Conservation (phyloP, 495 filamentous ascomycete genomes). For the Staphylotrichum longicolle region DNA sequence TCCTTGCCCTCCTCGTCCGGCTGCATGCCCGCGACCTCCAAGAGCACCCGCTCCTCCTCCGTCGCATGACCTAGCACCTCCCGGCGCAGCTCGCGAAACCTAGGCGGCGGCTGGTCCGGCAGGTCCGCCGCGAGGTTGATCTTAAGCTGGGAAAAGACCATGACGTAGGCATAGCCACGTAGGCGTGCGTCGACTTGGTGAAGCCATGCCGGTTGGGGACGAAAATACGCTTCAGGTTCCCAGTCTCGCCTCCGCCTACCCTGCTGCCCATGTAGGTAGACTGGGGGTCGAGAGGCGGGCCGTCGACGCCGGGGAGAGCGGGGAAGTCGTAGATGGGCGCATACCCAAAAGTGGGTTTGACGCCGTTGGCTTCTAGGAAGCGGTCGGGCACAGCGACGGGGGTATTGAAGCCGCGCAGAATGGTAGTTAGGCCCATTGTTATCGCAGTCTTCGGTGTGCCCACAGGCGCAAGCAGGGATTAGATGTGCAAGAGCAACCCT, state of each 20-base stretch:
- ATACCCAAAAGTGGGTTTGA: neutral
- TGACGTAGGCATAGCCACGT: conserved; percentile 5
- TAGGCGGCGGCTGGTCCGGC: neutral
- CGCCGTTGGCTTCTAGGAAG: neutral
- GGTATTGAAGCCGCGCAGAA: neutral
- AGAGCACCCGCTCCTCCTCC: neutral
- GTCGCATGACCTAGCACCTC: neutral
- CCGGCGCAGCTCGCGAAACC: neutral
- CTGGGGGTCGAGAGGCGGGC: too few species aligned
- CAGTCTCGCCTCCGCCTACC: neutral
- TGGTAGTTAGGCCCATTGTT: neutral
- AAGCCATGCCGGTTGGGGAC: neutral
- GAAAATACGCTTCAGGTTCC: neutral
- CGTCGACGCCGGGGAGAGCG: too few species aligned
- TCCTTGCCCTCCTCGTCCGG: too few species aligned
- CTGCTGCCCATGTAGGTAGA: too few species aligned
- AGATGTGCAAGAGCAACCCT: too few species aligned
- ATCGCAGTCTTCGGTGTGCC: too few species aligned
- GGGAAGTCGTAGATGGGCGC: neutral
- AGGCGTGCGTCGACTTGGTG: neutral
- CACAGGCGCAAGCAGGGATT: too few species aligned
- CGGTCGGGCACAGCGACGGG: neutral
- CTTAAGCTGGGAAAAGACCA: neutral
- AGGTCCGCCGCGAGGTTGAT: neutral
- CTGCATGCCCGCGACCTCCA: too few species aligned